A percentile compares a stretch with the other conserved stretches of the same genome.
These are phyloP conservation scores for Didymella arachidicola DNA, from an alignment of 2,329 filamentous ascomycete genomes.

Conservation along the genomic window DNA sequence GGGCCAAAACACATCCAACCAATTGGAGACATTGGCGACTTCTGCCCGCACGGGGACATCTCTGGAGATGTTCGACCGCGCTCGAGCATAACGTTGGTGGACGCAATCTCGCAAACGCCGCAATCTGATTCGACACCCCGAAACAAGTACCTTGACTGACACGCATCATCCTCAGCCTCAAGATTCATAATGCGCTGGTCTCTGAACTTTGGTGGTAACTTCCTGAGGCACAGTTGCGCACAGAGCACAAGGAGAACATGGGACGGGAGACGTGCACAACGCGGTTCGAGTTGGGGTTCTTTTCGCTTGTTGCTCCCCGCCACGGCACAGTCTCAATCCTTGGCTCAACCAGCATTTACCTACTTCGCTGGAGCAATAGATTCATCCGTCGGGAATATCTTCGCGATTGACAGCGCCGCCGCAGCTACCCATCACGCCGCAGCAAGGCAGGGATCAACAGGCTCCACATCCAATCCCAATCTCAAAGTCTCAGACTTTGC, in stretches of 20 bases:
- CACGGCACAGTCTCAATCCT: conserved; percentile 5
- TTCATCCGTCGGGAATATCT: conserved; percentile 7
- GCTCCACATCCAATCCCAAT: neutral
- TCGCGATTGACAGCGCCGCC: conserved; percentile 6
- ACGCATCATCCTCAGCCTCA: conserved; percentile 5
- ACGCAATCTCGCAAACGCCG: conserved; percentile 16
- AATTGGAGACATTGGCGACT: conserved; percentile 24
- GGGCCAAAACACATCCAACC: conserved; percentile 22
- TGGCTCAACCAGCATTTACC: neutral
- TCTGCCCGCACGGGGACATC: conserved; percentile 6
- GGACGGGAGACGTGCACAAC: conserved; percentile 12
- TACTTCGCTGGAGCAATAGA: conserved; percentile 3
- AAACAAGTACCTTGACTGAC: neutral
- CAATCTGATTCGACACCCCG: conserved; percentile 7
- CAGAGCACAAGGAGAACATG: conserved; percentile 5
- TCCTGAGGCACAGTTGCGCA: conserved; percentile 9
- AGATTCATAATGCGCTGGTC: conserved; percentile 10
- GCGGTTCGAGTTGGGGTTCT: conserved; percentile 10
- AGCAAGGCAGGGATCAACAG: neutral
- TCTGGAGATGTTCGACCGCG: conserved; percentile 10
- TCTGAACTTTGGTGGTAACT: neutral
- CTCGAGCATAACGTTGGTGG: conserved; percentile 19
- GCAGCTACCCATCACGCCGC: conserved; percentile 7
- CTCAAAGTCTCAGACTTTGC: conserved; percentile 6
- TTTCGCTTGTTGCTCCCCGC: conserved; percentile 11